Base-by-base conservation (phyloP, 768 basidiomycete genomes). In the Jaapia argillacea region DNA sequence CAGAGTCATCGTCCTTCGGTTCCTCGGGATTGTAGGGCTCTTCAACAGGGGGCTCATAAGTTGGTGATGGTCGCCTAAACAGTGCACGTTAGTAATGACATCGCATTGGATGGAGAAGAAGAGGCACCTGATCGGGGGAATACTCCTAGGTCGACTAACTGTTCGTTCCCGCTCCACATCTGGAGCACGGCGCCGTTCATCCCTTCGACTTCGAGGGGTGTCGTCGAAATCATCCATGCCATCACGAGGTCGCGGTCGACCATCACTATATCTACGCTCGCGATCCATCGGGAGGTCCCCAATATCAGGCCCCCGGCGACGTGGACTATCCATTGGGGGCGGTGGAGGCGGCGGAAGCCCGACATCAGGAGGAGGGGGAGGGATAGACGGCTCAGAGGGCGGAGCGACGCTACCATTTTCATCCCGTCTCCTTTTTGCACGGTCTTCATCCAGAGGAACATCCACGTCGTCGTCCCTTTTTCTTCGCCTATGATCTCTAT, bases 1-100 rank as follows among this genome's bases (percentile, higher is more conserved):
- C 96, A 44, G 90, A 92, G 58, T 98, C 94, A 59, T 97, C 91
- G 63, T 92, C 89, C 55, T 84, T 85, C 5, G 85, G 83, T 51
- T 97, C 91, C 52, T 94, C 89, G 24, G 82, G 81, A 51, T 84
- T 85, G 58, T 81, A 84, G 18, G 68, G 69, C 54, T 89, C 87
- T 26, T 81, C 74, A 23, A 65, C 64, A 22, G 75, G 73, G 16
- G 72, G 68, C 35, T 85, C 84, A 52, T 87, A 85, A 23, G 71
- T 69, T 18, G 85, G 83, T 14, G 86, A 85, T 26, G 72, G 70
- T 44, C 86, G 77, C 53, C 85, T 87, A 22, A 38, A 38, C 10
- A 22, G 22, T 10, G 37, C 22, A 38, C 37, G 20, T 38, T 10
- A 7, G 7, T 22, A 21, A 38, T 10, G 7, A 21, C 10, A 38